These are phyloP conservation scores for Epichloe bromicola DNA, from an alignment of 2,329 filamentous ascomycete genomes.

Conservation along the genomic window DNA sequence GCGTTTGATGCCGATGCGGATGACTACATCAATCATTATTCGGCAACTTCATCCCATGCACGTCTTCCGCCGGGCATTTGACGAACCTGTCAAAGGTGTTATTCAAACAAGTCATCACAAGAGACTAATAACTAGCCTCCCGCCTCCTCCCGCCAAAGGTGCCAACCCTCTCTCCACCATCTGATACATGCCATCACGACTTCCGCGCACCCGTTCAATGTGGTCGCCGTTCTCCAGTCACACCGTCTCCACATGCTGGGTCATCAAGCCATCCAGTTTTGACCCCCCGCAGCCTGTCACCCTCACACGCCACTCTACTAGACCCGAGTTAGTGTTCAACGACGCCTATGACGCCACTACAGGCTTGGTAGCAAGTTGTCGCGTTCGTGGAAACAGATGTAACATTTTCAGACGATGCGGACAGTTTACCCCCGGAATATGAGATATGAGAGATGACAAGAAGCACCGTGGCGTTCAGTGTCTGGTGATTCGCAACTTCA, in stretches of 20 bases:
- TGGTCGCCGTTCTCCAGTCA: constrained; percentile 1
- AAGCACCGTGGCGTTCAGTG: background rate
- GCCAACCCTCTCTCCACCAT: too few relatives aligned
- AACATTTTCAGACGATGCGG: background rate
- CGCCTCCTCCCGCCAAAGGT: too few relatives aligned
- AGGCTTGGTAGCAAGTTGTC: background rate
- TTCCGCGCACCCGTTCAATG: background rate
- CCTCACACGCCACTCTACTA: background rate
- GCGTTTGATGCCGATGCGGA: background rate
- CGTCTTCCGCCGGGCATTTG: too few relatives aligned
- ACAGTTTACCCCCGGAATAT: background rate
- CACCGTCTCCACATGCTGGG: background rate
- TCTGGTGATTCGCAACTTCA: background rate
- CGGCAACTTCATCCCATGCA: too few relatives aligned
- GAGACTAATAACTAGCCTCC: too few relatives aligned
- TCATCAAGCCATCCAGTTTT: too few relatives aligned
- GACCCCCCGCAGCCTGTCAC: background rate
- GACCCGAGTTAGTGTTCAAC: background rate
- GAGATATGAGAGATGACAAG: background rate
- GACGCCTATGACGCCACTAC: background rate
- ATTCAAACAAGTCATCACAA: too few relatives aligned
- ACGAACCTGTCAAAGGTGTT: too few relatives aligned
- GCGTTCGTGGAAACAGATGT: background rate
- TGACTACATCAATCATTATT: too few relatives aligned
- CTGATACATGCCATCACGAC: too few relatives aligned